Conservation (phyloP, 768 basidiomycete species). For the Neoboletus subvelutipes region DNA sequence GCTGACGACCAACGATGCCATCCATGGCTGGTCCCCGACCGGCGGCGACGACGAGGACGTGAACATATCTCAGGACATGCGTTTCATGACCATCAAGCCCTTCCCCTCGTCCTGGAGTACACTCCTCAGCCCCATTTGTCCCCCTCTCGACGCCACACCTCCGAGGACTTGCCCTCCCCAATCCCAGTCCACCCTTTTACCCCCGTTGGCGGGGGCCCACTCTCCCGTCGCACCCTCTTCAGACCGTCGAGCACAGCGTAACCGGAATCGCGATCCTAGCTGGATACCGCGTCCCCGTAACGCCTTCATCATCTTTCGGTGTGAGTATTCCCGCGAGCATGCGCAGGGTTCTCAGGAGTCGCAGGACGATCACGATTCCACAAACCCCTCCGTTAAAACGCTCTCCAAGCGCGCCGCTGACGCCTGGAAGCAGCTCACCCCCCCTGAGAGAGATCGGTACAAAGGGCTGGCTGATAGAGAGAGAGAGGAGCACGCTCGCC, state of each 20-base stretch:
- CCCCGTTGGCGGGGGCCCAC: background rate
- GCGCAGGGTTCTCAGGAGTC: constrained; percentile 37
- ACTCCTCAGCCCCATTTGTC: constrained; percentile 13
- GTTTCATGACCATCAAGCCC: constrained; percentile 5
- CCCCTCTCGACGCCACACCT: constrained; percentile 12
- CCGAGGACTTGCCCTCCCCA: background rate
- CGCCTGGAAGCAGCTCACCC: constrained; percentile 64
- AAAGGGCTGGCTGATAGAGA: constrained; percentile 54
- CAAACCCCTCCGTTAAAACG: constrained; percentile 42
- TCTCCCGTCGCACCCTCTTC: constrained; percentile 35
- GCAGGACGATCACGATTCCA: constrained; percentile 26
- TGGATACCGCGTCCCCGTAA: constrained; percentile 70
- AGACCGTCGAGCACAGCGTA: constrained; percentile 38
- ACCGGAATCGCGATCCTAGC: constrained; percentile 47
- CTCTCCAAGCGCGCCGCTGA: constrained; percentile 78
- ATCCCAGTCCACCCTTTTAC: background rate
- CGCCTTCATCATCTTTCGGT: constrained; percentile 72
- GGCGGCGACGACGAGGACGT: constrained; percentile 31
- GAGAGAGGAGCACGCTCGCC: constrained; percentile 53
- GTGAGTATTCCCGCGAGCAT: constrained; percentile 55
- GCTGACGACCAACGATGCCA: constrained; percentile 7
- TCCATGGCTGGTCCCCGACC: constrained; percentile 32
- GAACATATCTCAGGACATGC: constrained; percentile 19
- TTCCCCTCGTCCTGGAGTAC: background rate
- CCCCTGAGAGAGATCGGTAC: constrained; percentile 49